Base-by-base conservation (phyloP, 2,329 filamentous ascomycete genomes). In the Microcera coccophila region DNA sequence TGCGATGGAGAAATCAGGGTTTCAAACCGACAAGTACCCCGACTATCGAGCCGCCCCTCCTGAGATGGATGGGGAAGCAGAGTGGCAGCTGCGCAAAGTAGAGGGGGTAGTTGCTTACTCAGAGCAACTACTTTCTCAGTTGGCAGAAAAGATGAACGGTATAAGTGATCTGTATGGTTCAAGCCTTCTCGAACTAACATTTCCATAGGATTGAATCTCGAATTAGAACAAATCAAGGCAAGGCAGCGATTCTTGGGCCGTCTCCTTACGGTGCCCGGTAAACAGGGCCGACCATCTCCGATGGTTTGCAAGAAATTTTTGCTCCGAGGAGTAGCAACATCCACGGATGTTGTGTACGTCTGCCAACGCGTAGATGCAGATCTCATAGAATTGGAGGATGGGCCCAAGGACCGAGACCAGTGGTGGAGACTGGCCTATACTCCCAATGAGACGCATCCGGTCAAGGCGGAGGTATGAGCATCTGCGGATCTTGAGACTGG, bases 341-440 rank as follows among this genome's bases (percentile, higher is more conserved):
- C 66, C 0, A 61, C 63, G 11, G 69, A 73, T 38, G 60, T 75
- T 2, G 65, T 74, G 9, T 81, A 77, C 49, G 62, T 80, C 24
- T 78, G 76, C 51, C 67, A 66, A 44, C 64, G 70, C 28, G 54
- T 63, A 14, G 67, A 69, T 41, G 58, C 60, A 4, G 64, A 71
- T 38, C 54, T 72, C 22, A 69, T 72, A 38, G 69, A 74, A 14
- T 36, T 72, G n/a, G 66, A 61, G 1, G 67, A 64, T 22, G 45
- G 49, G 4, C 39, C 62, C 3, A 49, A 53, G 17, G 45, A 57
- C 4, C 49, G 48, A 14, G 75, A 78, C 39, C 76, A 79, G 53
- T 81, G 77, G 77, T 81, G 77, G 77, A 71, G 70, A 49, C 62
- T 80, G 35, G 63, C 69, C 26, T 76, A 72, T 47, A 57, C 59